Base-by-base conservation (phyloP, 768 basidiomycete genomes). In the Mycena galopus region DNA sequence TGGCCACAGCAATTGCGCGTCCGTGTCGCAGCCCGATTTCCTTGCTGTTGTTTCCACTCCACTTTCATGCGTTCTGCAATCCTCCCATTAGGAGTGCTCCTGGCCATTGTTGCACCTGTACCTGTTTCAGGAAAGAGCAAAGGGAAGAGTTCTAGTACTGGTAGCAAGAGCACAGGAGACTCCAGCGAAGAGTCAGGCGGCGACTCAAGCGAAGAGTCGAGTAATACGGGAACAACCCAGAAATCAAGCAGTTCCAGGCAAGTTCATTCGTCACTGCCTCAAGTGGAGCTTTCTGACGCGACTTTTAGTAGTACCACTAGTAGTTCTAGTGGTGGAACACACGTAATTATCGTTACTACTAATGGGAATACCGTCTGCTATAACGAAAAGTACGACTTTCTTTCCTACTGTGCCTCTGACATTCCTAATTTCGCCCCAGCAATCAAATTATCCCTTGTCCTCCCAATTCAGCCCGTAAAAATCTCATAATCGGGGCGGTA, bases 401-500 rank as follows among this genome's bases (percentile, higher is more conserved):
- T 30, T 27, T 27, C 33, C 32, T 3, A 6, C 3, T 32, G 25
- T 2, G 29, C 29, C 25, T 30, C 35, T n/a, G 17, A 10, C 35
- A 42, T 27, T 39, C 21, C 19, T 60, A 14, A 33, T 4, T 51
- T 53, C 6, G 55, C 10, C 33, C 12, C 30, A 72, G 71, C 33
- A 44, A 61, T 19, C 29, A 66, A 42, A 29, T 62, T 7, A 63
- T 72, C 19, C 50, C 9, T 1, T 72, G 71, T n/a, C 71, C 70
- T 35, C 50, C 64, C 2, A 65, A 57, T 32, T 70, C 69, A 6
- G 53, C 64, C 8, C 64, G 65, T 0, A 67, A 19, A 57, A 61
- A 63, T 16, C 19, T 67, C 29, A 72, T 72, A 21, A 55, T 72
- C 23, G 69, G 69, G 12, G 69, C 69, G 1, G 69, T 70, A 14